These are phyloP conservation scores for Scheffersomyces segobiensis DNA, from an alignment of 1,139 yeast species.

Conservation along the genomic window DNA sequence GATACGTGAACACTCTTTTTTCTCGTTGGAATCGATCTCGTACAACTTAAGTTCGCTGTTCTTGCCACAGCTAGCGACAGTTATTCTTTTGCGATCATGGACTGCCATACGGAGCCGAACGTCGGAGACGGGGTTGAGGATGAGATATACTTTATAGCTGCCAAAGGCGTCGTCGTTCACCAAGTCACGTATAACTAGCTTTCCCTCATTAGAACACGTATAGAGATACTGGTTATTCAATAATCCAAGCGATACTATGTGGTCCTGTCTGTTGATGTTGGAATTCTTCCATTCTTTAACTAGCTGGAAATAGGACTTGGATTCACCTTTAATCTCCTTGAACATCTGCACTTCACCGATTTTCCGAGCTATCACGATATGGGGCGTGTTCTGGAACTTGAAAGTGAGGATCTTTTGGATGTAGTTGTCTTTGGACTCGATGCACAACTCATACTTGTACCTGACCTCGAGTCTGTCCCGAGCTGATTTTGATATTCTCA, in stretches of 20 bases:
- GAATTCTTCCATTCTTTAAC: constrained; percentile 33
- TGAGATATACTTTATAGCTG: constrained; percentile 27
- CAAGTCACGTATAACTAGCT: constrained; percentile 44
- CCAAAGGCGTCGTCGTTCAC: constrained; percentile 39
- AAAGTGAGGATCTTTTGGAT: constrained; percentile 23
- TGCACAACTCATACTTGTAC: constrained; percentile 20
- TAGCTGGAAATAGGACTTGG: constrained; percentile 17
- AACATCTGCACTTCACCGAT: constrained; percentile 35
- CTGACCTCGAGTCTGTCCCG: constrained; percentile 2
- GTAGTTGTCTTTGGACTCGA: constrained; percentile 15
- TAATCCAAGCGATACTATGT: constrained; percentile 33
- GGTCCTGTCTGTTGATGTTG: constrained; percentile 19
- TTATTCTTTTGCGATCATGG: constrained; percentile 13
- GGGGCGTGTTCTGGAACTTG: constrained; percentile 18
- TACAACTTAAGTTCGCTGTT: constrained; percentile 42
- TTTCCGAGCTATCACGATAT: constrained; percentile 28
- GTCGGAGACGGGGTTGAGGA: constrained; percentile 39
- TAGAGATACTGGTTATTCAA: constrained; percentile 33
- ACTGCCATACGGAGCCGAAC: constrained; percentile 23
- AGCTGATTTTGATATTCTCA: constrained; percentile 8
- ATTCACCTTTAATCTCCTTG: constrained; percentile 16
- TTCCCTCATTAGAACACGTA: constrained; percentile 48
- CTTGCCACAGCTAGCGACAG: constrained; percentile 46
- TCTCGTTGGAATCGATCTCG: constrained; percentile 12
- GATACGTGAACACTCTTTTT: not conserved